A percentile compares a stretch with the other conserved stretches of the same genome.
These are phyloP conservation scores for Lepidium aucheri DNA, from an alignment of 345 rosid genomes.

Conservation along the genomic window DNA sequence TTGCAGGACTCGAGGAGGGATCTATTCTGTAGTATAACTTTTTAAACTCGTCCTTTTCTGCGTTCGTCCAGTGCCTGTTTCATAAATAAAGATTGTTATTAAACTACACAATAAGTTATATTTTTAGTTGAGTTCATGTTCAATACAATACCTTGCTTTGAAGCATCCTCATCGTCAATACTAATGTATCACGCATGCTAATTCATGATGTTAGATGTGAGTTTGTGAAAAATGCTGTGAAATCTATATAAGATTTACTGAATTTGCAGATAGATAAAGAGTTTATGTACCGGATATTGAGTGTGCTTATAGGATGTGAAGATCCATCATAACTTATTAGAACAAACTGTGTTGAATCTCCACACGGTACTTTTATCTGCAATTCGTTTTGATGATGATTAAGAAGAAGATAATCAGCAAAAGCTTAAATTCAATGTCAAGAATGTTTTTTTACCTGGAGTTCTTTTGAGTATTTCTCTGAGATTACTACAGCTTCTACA, in stretches of 20 bases:
- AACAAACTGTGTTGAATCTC: conserved; percentile 69
- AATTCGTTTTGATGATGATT: background rate
- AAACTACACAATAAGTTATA: background rate
- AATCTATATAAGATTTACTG: background rate
- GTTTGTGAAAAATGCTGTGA: background rate
- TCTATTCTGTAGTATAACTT: conserved; percentile 13
- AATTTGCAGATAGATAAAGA: background rate
- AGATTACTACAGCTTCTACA: conserved; percentile 34
- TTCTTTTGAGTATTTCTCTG: conserved; percentile 61
- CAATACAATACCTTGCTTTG: conserved; percentile 55
- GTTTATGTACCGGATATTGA: conserved; percentile 44
- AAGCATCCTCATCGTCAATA: conserved; percentile 63
- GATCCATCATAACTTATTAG: conserved; percentile 69
- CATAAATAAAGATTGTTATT: background rate
- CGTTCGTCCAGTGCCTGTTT: conserved; percentile 66
- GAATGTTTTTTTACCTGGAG: conserved; percentile 31
- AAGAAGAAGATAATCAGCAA: background rate
- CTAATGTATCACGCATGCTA: conserved; percentile 69
- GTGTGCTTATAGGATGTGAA: conserved; percentile 58
- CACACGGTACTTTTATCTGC: conserved; percentile 87
- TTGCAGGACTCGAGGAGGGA: conserved; percentile 23
- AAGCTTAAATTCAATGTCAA: background rate
- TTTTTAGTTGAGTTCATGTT: background rate
- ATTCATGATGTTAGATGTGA: background rate
- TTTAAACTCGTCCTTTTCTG: conserved; percentile 57